Conservation (phyloP, 257 asterid species). For the Scutellaria minor region DNA sequence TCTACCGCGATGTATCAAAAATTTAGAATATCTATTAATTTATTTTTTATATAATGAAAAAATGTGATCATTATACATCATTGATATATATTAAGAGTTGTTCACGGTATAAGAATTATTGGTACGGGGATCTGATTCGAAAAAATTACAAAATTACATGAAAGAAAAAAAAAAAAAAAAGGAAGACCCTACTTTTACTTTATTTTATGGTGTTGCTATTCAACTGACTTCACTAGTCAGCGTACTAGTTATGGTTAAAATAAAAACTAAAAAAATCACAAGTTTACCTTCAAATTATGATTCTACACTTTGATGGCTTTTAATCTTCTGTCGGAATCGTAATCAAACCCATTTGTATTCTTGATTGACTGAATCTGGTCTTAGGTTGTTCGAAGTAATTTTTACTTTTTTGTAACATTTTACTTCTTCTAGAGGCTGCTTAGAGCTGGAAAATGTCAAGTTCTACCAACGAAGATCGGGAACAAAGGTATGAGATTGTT, state of each 20-base stretch:
- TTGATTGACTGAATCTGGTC: conserved; percentile 29
- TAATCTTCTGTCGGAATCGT: conserved; percentile 10
- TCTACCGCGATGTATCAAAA: too few relatives aligned
- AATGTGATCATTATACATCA: too few relatives aligned
- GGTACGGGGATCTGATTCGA: too few relatives aligned
- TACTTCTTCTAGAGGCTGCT: conserved; percentile 38
- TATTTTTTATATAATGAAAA: too few relatives aligned
- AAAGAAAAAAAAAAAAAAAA: conserved; percentile 14
- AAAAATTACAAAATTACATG: conserved; percentile 6
- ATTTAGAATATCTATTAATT: too few relatives aligned
- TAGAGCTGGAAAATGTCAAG: conserved; percentile 53
- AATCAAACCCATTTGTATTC: conserved; percentile 2
- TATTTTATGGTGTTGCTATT: not conserved
- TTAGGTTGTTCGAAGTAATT: conserved; percentile 10
- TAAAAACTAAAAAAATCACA: not conserved
- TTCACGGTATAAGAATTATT: too few relatives aligned
- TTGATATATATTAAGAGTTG: too few relatives aligned
- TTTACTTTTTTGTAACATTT: conserved; percentile 13
- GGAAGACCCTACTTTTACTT: conserved; percentile 46
- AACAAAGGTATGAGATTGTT: conserved; percentile 51
- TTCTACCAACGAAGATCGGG: conserved; percentile 61
- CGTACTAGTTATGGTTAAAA: conserved; percentile 40
- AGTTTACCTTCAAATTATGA: not conserved
- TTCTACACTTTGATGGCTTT: conserved; percentile 32
- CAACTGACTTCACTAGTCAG: conserved; percentile 45